A percentile compares a stretch with the other conserved stretches of the same genome.
Conservation (phyloP, 1,139 yeast genomes). For the Candida albicans region DNA sequence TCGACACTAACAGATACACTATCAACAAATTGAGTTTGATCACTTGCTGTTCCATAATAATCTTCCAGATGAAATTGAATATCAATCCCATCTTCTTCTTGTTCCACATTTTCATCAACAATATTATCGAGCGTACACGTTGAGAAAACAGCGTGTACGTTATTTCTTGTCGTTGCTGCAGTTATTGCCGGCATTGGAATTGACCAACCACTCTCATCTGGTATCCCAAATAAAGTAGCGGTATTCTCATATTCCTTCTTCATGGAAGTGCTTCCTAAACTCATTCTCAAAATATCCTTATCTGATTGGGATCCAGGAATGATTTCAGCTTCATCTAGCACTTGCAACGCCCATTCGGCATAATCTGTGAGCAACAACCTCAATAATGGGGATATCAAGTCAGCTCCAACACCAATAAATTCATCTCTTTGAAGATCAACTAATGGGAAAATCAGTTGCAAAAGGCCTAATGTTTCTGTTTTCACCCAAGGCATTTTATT, state of each 20-base stretch:
- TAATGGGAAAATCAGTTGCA: constrained; percentile 72
- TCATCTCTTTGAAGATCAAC: constrained; percentile 78
- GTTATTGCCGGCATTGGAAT: constrained; percentile 92
- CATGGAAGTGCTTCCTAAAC: constrained; percentile 78
- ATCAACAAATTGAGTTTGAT: constrained; percentile 31
- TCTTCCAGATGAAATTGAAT: constrained; percentile 71
- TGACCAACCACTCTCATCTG: constrained; percentile 98
- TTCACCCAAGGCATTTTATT: constrained; percentile 80
- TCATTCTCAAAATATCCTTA: constrained; percentile 86
- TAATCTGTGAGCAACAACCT: constrained; percentile 80
- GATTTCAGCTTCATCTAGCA: constrained; percentile 77
- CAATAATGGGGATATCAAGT: constrained; percentile 83
- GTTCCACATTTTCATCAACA: constrained; percentile 25
- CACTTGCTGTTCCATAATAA: constrained; percentile 43
- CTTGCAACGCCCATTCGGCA: constrained; percentile 87
- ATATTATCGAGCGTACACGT: constrained; percentile 56
- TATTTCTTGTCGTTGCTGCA: constrained; percentile 83
- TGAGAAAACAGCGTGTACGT: constrained; percentile 92
- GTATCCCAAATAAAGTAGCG: constrained; percentile 90
- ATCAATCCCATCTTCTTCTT: constrained; percentile 36
- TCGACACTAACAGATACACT: constrained; percentile 44
- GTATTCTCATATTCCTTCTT: constrained; percentile 82
- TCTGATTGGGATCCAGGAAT: constrained; percentile 92
- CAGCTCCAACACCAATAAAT: constrained; percentile 91
- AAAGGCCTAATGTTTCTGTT: constrained; percentile 70